Evolutionary conservation across 1,284 basidiomycete species (phyloP).

Genomic region (Psilocybe mexicana): DNA sequence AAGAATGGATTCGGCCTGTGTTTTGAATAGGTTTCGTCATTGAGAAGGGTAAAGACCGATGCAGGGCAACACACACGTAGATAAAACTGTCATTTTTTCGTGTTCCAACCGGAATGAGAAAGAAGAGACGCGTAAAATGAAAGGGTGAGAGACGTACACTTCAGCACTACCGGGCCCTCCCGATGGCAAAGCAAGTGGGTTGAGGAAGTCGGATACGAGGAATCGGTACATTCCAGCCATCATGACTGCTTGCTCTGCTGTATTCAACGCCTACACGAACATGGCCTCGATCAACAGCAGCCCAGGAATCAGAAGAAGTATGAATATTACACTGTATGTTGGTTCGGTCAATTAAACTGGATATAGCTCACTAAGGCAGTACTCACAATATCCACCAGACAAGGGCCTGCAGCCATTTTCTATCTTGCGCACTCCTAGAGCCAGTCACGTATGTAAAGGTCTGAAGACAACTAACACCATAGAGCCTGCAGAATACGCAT

Average conservation of each 20-base stretch:
- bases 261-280: constrained; percentile 6
- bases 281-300: neutral
- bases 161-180: constrained; percentile 18
- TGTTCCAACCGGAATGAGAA: neutral
- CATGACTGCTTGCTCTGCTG: constrained; percentile 17
- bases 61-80: constrained; percentile 2
- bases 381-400: constrained; percentile 15
- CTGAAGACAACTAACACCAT: constrained; percentile 16
- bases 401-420: constrained; percentile 12
- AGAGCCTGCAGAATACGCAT: constrained; percentile 5
- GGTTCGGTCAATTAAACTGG: neutral
- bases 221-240: constrained; percentile 20
- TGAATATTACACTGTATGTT: constrained; percentile 9
- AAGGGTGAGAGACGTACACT: constrained; percentile 9
- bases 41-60: neutral
- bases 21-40: neutral
- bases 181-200: constrained; percentile 12
- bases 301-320: neutral
- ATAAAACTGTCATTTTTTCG: constrained; percentile 9
- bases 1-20: constrained; percentile 11
- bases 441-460: constrained; percentile 14
- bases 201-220: constrained; percentile 17
- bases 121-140: neutral
- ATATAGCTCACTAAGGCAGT: neutral
- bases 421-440: constrained; percentile 5